Evolutionary conservation across 352 stramenopile species (phyloP).

Genomic region (Globisporangium emineosum): DNA sequence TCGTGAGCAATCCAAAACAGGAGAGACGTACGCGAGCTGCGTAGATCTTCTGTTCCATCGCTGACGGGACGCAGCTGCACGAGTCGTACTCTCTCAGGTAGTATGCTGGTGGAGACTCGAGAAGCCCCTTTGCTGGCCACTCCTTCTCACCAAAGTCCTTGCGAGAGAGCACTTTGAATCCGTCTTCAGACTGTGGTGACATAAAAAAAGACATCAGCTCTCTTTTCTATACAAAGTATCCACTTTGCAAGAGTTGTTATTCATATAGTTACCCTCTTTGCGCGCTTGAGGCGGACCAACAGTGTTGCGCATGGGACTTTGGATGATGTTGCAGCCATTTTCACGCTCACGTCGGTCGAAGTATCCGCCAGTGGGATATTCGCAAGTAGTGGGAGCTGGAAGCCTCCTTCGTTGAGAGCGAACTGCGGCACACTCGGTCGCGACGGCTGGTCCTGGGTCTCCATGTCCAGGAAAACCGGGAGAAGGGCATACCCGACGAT

Average conservation of each 20-base stretch:
- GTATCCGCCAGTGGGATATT: slow-evolving; percentile 35
- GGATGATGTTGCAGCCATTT: slow-evolving; percentile 32
- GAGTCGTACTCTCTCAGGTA: slow-evolving; percentile 51
- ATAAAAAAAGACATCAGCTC: neutral
- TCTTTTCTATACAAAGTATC: too few species aligned
- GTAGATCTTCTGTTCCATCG: slow-evolving; percentile 64
- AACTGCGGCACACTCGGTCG: slow-evolving; percentile 53
- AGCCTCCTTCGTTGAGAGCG: slow-evolving; percentile 59
- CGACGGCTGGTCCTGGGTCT: slow-evolving; percentile 46
- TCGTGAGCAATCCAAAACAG: neutral
- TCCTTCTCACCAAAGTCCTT: slow-evolving; percentile 40
- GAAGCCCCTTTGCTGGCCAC: slow-evolving; percentile 50
- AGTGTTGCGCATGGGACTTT: slow-evolving; percentile 79
- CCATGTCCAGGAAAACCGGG: slow-evolving; percentile 69
- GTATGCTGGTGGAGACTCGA: slow-evolving; percentile 47
- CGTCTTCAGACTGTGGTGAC: slow-evolving; percentile 45
- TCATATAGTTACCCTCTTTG: slow-evolving; percentile 31
- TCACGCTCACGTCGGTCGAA: slow-evolving; percentile 31
- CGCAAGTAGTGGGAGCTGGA: slow-evolving; percentile 76
- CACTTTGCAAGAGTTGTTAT: too few species aligned
- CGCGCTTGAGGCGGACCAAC: slow-evolving; percentile 58
- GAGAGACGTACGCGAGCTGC: slow-evolving; percentile 32
- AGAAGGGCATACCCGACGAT: slow-evolving; percentile 78
- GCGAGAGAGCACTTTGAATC: slow-evolving; percentile 53
- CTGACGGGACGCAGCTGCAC: slow-evolving; percentile 31